Evolutionary conservation across 2,329 filamentous ascomycete genomes (phyloP).

Genomic region (Nannizzia gypsea): DNA sequence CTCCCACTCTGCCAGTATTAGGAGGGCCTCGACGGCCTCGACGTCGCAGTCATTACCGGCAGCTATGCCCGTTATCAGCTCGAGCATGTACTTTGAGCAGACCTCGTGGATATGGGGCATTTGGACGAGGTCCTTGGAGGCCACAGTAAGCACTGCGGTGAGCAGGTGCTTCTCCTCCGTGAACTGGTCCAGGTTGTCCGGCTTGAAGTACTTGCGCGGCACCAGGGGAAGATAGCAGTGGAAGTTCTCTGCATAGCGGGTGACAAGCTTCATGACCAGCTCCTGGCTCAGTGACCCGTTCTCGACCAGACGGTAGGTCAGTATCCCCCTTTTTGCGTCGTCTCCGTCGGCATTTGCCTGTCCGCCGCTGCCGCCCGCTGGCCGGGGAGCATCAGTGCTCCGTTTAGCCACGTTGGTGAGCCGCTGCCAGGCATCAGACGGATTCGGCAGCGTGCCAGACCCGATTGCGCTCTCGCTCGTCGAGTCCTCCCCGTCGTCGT

Average conservation of each 20-base stretch:
- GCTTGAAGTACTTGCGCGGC: conserved; percentile 47
- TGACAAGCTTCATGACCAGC: conserved; percentile 42
- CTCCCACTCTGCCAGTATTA: conserved; percentile 62
- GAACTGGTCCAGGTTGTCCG: conserved; percentile 42
- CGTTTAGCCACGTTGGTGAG: conserved; percentile 36
- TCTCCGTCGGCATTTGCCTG: conserved; percentile 10
- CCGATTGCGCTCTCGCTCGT: conserved; percentile 28
- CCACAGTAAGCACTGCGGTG: conserved; percentile 58
- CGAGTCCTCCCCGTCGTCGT: conserved; percentile 28
- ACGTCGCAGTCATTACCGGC: conserved; percentile 56
- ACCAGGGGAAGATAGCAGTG: conserved; percentile 61
- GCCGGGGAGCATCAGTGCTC: conserved; percentile 18
- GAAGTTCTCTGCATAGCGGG: conserved; percentile 52
- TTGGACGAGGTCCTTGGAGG: conserved; percentile 57
- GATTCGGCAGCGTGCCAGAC: conserved; percentile 33
- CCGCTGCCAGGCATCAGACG: conserved; percentile 40
- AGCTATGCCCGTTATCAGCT: conserved; percentile 53
- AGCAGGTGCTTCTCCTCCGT: conserved; percentile 55
- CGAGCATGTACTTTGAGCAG: conserved; percentile 59
- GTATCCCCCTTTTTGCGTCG: conserved; percentile 23
- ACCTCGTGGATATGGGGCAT: conserved; percentile 52
- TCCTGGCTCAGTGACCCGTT: conserved; percentile 37
- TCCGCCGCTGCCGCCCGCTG: conserved; percentile 18
- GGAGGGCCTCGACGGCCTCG: conserved; percentile 57
- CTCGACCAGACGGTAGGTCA: conserved; percentile 34